Evolutionary conservation across 257 asterid genomes (phyloP), one percentile per base, ranked within the genome.

Genomic region (Solanum lycopersicoides): DNA sequence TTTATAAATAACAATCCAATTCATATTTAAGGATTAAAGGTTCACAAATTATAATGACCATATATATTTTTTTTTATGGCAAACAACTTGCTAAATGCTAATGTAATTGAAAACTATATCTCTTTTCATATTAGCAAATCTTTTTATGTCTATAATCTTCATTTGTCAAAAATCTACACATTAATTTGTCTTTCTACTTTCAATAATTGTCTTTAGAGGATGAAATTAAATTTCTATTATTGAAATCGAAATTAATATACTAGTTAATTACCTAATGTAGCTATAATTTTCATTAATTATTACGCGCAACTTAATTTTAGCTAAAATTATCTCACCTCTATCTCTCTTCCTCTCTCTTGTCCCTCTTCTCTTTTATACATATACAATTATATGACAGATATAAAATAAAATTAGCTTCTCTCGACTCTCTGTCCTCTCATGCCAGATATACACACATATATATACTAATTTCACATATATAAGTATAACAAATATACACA

Each of bases 291-390:
- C 2, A 56, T 56, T 18, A 56, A 7, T 56, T 56, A 56, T 1
- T 23, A 53, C 0, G 18, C n/a, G 8, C 0, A 53, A 3, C 0
- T 53, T 18, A 53, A 7, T 53, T 53, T 18, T 16, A 53, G n/a
- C n/a, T 53, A 16, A 16, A 53, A 53, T 53, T 18, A 53, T 10
- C 1, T 53, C n/a, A 53, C 3, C 63, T 5, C 56, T 47, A 2
- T 14, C 18, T 12, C 16, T 47, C 60, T 50, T 50, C 21, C 60
- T 50, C 60, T 50, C 60, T 50, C 21, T 50, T 20, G 14, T 20
- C 59, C 59, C 59, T 50, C 59, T 50, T 20, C 21, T 53, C n/a
- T 53, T 16, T 53, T 53, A 53, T 50, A 50, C 60, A 15, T 47
- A 53, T 53, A 53, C 2, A 16, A 16, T 53, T 53, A 16, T 53